Base-by-base conservation (phyloP, 768 basidiomycete species). In the Lactarius hengduanensis region DNA sequence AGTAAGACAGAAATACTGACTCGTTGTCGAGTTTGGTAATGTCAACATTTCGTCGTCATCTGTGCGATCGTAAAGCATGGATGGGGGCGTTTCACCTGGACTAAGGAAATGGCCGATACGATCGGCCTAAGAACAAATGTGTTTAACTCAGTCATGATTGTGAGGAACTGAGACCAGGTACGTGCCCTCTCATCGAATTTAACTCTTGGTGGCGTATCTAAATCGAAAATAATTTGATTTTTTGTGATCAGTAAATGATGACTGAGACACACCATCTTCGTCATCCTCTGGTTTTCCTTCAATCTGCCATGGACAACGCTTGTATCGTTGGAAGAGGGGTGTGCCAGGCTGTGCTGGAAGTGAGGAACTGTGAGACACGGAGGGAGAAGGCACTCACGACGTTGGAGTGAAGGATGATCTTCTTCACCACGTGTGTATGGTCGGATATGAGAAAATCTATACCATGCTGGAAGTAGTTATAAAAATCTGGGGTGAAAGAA, bases 381-480 rank as follows among this genome's bases (percentile, higher is more conserved):
- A 65, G n/a, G 59, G 54, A 56, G 9, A 59, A 43, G 41, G 1
- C 2, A 60, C 87, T 76, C 73, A 95, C 94, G 64, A 94, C 84
- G 71, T 96, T 97, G 3, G 94, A 86, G 73, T 97, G 94, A 8
- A 93, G 77, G 30, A 96, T 79, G 43, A 96, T 90, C 81, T 97
- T 97, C 74, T 82, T 84, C 22, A 96, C 90, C 6, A 83, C 71
- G 71, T 95, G 92, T 18, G 82, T 83, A 26, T 80, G 80, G 57
- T 84, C 88, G 28, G 87, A 89, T 20, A 97, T 82, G 34, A 96
- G 82, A 69, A 96, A 91, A 74, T 97, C 94, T 22, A 97, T 77
- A 1, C 94, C 94, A 72, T 94, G 87, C 70, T 94, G 90, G 71
- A 96, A 94, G 73, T 97, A 97, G 72, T 96, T 96, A 77, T 91